phyloP scores from a whole-genome alignment of 148 eudicot genomes.

The Hydrangea macrophylla region DNA sequence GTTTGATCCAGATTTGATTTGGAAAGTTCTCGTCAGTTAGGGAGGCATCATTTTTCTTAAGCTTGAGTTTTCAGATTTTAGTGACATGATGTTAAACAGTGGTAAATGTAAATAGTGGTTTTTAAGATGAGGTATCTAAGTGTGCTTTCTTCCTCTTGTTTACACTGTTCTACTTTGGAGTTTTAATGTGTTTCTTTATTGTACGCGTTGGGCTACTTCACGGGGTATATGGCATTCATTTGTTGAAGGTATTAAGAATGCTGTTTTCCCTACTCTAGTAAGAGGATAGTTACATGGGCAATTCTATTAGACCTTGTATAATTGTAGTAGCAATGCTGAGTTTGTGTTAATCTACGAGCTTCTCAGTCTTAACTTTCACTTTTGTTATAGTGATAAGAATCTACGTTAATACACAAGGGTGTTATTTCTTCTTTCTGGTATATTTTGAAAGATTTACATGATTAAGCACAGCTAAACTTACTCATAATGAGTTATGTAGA shows the following conservation, averaged over 20 bases:
- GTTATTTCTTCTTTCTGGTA: too few species aligned
- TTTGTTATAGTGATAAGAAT: too few species aligned
- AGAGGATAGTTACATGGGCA: too few species aligned
- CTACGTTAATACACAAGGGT: too few species aligned
- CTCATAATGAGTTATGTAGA: too few species aligned
- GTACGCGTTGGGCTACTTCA: neutral
- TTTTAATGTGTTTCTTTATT: neutral
- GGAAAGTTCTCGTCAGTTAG: conserved; percentile 60
- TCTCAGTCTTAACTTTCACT: too few species aligned
- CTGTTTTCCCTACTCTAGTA: too few species aligned
- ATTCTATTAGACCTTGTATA: too few species aligned
- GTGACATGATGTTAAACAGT: neutral
- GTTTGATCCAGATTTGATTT: conserved; percentile 64
- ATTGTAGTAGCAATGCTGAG: too few species aligned
- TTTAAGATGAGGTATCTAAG: neutral
- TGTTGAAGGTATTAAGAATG: neutral
- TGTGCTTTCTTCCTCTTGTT: neutral
- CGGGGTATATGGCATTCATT: neutral
- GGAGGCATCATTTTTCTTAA: neutral
- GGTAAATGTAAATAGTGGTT: neutral
- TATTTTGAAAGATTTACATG: too few species aligned
- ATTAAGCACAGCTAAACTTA: too few species aligned
- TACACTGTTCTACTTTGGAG: neutral
- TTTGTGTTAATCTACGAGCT: too few species aligned
- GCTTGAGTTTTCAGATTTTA: neutral